Evolutionary conservation across 352 stramenopile genomes (phyloP).

Genomic region (Sclerospora graminicola): DNA sequence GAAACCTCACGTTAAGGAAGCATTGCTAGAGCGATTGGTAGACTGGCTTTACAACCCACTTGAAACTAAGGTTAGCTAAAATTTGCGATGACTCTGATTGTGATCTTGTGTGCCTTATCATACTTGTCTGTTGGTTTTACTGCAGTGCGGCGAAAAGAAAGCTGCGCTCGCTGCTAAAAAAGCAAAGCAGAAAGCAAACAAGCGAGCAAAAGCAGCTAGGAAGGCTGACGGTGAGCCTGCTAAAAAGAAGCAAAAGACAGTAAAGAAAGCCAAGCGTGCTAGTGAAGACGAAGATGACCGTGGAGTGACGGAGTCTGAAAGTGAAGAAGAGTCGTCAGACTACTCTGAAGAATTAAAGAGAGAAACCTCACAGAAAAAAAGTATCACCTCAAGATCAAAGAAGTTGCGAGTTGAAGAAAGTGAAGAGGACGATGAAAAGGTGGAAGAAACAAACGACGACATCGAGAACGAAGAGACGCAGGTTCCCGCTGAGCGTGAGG

Average conservation of each 20-base stretch:
- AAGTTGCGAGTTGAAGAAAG: slow-evolving; percentile 17
- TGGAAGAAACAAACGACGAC: no score
- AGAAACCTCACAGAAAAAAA: slow-evolving; percentile 25
- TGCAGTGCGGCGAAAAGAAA: slow-evolving; percentile 27
- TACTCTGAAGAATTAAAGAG: slow-evolving; percentile 53
- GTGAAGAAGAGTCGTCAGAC: slow-evolving; percentile 50
- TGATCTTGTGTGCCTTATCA: neutral
- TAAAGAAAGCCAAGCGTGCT: slow-evolving; percentile 21
- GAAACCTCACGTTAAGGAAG: slow-evolving; percentile 51
- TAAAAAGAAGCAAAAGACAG: slow-evolving; percentile 40
- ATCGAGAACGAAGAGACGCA: no score
- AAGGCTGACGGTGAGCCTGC: slow-evolving; percentile 10
- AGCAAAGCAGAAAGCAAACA: slow-evolving; percentile 31
- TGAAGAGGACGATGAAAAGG: slow-evolving; percentile 12
- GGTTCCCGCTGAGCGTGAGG: slow-evolving; percentile 7
- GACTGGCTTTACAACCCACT: slow-evolving; percentile 67
- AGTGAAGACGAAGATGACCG: slow-evolving; percentile 29
- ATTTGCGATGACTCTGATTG: neutral
- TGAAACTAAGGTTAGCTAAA: slow-evolving; percentile 28
- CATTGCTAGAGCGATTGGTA: slow-evolving; percentile 51
- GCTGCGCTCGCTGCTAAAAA: slow-evolving; percentile 17
- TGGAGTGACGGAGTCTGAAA: slow-evolving; percentile 40
- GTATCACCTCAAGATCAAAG: slow-evolving; percentile 18
- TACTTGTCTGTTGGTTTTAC: neutral
- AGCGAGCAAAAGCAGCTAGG: slow-evolving; percentile 16